Percentiles rank a stretch among this genome's conserved stretches.
Evolutionary conservation across 345 rosid species (phyloP).

Genomic region (Mallotus nudiflorus): DNA sequence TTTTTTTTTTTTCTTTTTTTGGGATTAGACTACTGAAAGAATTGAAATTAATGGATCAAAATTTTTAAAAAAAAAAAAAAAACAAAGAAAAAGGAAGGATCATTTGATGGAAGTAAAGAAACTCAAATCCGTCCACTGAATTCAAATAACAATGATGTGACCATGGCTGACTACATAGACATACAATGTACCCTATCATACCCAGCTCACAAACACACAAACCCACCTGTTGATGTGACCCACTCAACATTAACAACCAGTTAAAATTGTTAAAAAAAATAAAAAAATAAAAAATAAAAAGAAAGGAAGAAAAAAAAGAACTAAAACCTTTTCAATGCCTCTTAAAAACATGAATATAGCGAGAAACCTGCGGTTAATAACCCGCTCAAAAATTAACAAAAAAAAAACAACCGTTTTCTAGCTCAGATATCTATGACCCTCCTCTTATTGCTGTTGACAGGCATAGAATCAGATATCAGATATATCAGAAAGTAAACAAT

Average conservation of each 20-base stretch:
- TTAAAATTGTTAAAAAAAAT: conserved; percentile 49
- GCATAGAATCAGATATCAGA: conserved; percentile 3
- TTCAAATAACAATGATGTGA: conserved; percentile 46
- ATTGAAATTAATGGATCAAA: no score
- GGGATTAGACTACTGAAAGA: not conserved
- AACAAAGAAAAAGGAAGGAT: not conserved
- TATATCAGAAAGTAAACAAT: conserved; percentile 2
- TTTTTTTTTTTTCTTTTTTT: not conserved
- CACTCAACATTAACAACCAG: conserved; percentile 80
- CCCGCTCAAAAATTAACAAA: not conserved
- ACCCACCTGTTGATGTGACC: conserved; percentile 99
- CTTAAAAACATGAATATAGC: conserved; percentile 27
- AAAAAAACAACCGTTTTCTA: conserved; percentile 5
- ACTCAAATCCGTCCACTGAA: conserved; percentile 22
- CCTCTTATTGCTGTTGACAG: conserved; percentile 23
- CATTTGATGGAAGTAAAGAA: not conserved
- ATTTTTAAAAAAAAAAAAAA: not conserved
- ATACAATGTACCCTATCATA: conserved; percentile 47
- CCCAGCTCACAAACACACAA: conserved; percentile 18
- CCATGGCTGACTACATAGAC: conserved; percentile 50
- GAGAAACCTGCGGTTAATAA: conserved; percentile 35
- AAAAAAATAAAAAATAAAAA: not conserved
- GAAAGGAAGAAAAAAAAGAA: conserved; percentile 1
- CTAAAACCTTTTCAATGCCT: conserved; percentile 7
- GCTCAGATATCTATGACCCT: conserved; percentile 40